Base-by-base conservation (phyloP, 1,284 basidiomycete genomes). In the Cryptococcus sp. region DNA sequence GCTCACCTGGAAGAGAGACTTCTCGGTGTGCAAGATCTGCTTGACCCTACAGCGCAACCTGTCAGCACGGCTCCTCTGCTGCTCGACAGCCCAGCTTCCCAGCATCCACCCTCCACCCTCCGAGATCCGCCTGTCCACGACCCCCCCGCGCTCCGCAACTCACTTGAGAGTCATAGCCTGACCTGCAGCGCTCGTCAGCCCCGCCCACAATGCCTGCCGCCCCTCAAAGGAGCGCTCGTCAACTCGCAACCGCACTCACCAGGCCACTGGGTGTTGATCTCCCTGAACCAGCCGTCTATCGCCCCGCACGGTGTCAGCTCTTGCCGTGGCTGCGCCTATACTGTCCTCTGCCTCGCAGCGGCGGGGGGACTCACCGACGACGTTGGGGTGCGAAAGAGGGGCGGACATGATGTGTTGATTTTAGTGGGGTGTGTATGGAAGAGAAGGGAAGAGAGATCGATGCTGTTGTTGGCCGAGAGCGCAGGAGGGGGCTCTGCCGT, bases 261-360 rank as follows among this genome's bases (percentile, higher is more conserved):
- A 40, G 91, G 93, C 95, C 95, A 98, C 81, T 98, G 94, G 39
- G 89, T 85, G 57, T 91, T 94, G 75, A 93, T 88, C 81, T 98
- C 95, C 68, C 89, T 85, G 82, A 97, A 98, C 94, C 95, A 98
- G 77, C 94, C 93, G 82, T 96, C 93, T 89, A 66, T 56, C 67
- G 53, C 35, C 3, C 16, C 15, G 11, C 33, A 39, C 21, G 36
- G 33, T 33, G 9, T 33, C 28, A 46, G 47, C 36, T 37, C 18
- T 11, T 12, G 18, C 15, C 23, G 5, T 9, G 28, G n/a, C 23
- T 46, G 15, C 45, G 28, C 15, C 11, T 15, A 3, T 46, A 6
- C 24, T n/a, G 15, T 20, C n/a, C 23, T 21, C 15, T 9, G 28
- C 28, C 28, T 33, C 28, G 28, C 28, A 9, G n/a, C n/a, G n/a